phyloP scores from a whole-genome alignment of 2,329 filamentous ascomycete species.

The Cordyceps pruinosa region DNA sequence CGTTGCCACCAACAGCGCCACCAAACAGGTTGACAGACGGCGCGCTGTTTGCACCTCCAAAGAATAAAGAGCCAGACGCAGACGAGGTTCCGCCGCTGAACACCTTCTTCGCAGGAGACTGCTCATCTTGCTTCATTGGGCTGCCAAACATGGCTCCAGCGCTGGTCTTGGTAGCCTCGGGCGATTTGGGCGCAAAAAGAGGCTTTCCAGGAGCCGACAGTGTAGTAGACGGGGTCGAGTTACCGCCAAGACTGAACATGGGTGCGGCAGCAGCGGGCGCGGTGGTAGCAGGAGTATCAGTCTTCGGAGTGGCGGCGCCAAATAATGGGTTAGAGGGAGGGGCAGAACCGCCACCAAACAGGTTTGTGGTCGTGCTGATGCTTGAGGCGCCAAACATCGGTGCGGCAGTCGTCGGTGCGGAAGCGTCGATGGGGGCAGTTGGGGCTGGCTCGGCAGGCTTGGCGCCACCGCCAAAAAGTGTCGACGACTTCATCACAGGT shows the following conservation, averaged over 20 bases:
- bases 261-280: constrained; percentile 20
- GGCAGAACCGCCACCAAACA: constrained; percentile 26
- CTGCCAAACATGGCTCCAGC: constrained; percentile 32
- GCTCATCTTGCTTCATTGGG: constrained; percentile 37
- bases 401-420: constrained; percentile 15
- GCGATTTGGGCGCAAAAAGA: constrained; percentile 32
- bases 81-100: constrained; percentile 20
- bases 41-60: constrained; percentile 19
- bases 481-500: constrained; percentile 23
- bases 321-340: constrained; percentile 23
- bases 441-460: constrained; percentile 24
- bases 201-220: constrained; percentile 26
- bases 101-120: constrained; percentile 31
- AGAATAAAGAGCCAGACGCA: constrained; percentile 29
- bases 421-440: constrained; percentile 8
- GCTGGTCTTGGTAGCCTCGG: constrained; percentile 18
- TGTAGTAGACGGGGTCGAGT: constrained; percentile 23
- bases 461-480: constrained; percentile 29
- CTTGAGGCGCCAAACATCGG: constrained; percentile 27
- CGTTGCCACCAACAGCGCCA: constrained; percentile 20
- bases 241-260: constrained; percentile 27
- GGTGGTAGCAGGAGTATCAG: constrained; percentile 18
- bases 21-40: constrained; percentile 35
- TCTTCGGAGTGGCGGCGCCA: constrained; percentile 20
- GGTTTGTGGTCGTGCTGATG: constrained; percentile 16